These are phyloP conservation scores for Batrachochytrium dendrobatidis DNA, from an alignment of 371 early-diverging fungal species.

Conservation along the genomic window DNA sequence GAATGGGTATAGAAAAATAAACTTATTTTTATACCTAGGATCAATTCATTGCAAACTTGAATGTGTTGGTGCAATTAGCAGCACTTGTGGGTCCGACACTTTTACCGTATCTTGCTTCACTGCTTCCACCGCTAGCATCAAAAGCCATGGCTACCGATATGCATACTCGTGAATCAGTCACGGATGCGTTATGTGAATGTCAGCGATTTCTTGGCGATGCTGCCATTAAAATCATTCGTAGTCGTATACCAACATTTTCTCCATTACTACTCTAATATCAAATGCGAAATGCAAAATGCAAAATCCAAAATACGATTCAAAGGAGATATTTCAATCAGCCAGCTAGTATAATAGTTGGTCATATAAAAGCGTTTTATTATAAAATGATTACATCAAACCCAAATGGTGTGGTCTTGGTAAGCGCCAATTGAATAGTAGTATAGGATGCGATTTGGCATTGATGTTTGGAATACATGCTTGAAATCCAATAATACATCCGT, in stretches of 20 bases:
- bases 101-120: constrained; percentile 13
- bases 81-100: constrained; percentile 10
- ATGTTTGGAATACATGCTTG: too few species aligned
- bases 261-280: too few species aligned
- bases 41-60: constrained; percentile 11
- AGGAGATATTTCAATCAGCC: too few species aligned
- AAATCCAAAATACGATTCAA: too few species aligned
- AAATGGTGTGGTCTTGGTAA: too few species aligned
- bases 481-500: too few species aligned
- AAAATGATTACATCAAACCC: too few species aligned
- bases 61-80: constrained; percentile 11
- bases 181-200: background rate
- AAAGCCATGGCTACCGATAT: background rate
- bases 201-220: background rate
- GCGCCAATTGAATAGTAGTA: too few species aligned
- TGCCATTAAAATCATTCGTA: background rate
- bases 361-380: too few species aligned
- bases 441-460: too few species aligned
- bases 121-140: constrained; percentile 27
- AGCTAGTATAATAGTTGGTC: too few species aligned
- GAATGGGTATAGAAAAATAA: background rate
- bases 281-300: too few species aligned
- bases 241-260: background rate
- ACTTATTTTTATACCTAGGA: background rate
- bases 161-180: background rate